phyloP scores from a whole-genome alignment of 163 green algal species.

The Trebouxia gelatinosa region DNA sequence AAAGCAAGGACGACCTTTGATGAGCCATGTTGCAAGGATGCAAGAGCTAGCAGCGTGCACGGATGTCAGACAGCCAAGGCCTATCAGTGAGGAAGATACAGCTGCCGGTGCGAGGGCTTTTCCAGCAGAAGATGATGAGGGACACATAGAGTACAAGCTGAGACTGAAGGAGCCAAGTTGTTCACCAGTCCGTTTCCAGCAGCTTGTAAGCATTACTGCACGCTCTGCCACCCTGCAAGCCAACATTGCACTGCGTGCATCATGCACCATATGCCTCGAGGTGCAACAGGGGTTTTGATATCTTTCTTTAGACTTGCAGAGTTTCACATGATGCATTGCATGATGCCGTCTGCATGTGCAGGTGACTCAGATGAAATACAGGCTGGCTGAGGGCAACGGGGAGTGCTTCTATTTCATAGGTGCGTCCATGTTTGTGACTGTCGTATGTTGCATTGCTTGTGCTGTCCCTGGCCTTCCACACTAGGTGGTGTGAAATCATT shows the following conservation, averaged over 20 bases:
- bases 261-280: too few relatives aligned
- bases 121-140: conserved; percentile 66
- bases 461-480: too few relatives aligned
- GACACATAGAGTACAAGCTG: conserved; percentile 88
- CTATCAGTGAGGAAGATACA: conserved; percentile 28
- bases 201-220: conserved; percentile 85
- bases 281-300: too few relatives aligned
- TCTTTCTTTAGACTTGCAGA: too few relatives aligned
- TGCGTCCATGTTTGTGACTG: conserved; percentile 34
- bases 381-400: conserved; percentile 79
- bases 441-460: not conserved
- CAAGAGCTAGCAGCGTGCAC: not conserved
- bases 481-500: too few relatives aligned
- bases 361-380: conserved; percentile 88
- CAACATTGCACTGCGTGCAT: too few relatives aligned
- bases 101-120: conserved; percentile 37
- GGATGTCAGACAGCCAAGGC: conserved; percentile 13
- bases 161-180: conserved; percentile 52
- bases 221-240: too few relatives aligned
- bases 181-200: conserved; percentile 68
- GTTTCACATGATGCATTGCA: too few relatives aligned
- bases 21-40: not conserved
- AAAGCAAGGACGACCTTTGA: not conserved
- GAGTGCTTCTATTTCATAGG: conserved; percentile 83
- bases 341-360: conserved; percentile 33